These are phyloP conservation scores for Crithidia acanthocephali DNA, from an alignment of 208 protist species.

Conservation along the genomic window DNA sequence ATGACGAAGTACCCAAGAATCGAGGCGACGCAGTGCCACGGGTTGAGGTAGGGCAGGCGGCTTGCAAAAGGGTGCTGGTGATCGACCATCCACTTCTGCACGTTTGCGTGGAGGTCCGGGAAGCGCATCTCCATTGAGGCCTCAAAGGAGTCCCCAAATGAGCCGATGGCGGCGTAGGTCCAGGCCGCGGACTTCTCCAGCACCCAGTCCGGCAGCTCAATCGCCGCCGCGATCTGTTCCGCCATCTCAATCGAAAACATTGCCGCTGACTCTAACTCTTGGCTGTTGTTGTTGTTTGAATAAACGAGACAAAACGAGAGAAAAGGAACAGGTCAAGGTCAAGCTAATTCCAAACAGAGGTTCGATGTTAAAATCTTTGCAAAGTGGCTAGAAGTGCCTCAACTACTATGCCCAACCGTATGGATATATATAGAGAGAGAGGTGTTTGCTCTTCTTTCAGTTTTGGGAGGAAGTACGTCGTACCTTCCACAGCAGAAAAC, in stretches of 20 bases:
- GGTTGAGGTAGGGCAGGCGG: conserved; percentile 58
- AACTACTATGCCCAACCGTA: neutral
- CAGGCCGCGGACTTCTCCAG: conserved; percentile 29
- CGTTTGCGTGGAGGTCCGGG: conserved; percentile 22
- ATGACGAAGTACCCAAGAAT: conserved; percentile 51
- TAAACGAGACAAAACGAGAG: conserved; percentile 11
- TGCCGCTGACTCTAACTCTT: neutral
- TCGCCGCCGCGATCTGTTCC: conserved; percentile 37
- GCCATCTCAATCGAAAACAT: conserved; percentile 48
- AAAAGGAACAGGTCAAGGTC: neutral
- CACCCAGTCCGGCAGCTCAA: conserved; percentile 69
- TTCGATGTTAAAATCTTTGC: neutral
- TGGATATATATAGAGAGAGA: neutral
- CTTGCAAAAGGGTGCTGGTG: conserved; percentile 56
- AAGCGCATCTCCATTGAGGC: conserved; percentile 28
- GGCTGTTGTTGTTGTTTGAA: neutral
- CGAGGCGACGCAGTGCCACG: conserved; percentile 50
- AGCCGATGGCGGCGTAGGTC: conserved; percentile 39
- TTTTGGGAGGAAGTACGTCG: too few species aligned
- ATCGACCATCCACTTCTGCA: conserved; percentile 26
- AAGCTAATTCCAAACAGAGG: neutral
- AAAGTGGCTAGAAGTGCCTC: neutral
- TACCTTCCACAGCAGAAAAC: too few species aligned
- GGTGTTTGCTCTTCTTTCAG: too few species aligned
- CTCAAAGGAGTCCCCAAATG: conserved; percentile 40